phyloP scores from a whole-genome alignment of 176 grass and related monocot species.

The Aegilops sharonensis region DNA sequence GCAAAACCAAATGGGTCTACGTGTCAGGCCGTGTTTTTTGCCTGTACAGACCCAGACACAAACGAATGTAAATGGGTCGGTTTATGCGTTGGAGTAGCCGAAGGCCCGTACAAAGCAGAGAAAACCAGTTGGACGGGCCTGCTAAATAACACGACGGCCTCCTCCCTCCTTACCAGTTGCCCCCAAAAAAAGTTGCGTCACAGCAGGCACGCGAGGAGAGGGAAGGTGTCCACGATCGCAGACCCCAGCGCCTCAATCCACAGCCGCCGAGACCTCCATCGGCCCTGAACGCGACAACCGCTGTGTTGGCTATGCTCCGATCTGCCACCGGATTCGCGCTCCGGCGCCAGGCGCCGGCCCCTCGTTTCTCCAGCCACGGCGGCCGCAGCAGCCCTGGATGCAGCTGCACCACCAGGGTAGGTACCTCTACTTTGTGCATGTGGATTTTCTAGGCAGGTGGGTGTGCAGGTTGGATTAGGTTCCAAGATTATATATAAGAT shows the following conservation, averaged over 20 bases:
- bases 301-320: neutral
- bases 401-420: neutral
- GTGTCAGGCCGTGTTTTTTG: too few relatives aligned
- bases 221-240: neutral
- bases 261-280: neutral
- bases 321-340: neutral
- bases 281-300: neutral
- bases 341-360: neutral
- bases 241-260: neutral
- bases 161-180: too few relatives aligned
- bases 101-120: too few relatives aligned
- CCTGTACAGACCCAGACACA: too few relatives aligned
- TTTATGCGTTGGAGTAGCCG: too few relatives aligned
- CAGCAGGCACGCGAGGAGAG: too few relatives aligned
- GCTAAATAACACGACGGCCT: too few relatives aligned
- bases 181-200: too few relatives aligned
- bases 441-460: neutral
- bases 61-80: too few relatives aligned
- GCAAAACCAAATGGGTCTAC: too few relatives aligned
- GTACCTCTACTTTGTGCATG: neutral
- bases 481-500: neutral
- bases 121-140: too few relatives aligned
- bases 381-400: neutral
- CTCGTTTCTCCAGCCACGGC: neutral
- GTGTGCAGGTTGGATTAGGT: neutral